Conservation (phyloP, 495 filamentous ascomycete species). For the Elasticomyces elasticus region DNA sequence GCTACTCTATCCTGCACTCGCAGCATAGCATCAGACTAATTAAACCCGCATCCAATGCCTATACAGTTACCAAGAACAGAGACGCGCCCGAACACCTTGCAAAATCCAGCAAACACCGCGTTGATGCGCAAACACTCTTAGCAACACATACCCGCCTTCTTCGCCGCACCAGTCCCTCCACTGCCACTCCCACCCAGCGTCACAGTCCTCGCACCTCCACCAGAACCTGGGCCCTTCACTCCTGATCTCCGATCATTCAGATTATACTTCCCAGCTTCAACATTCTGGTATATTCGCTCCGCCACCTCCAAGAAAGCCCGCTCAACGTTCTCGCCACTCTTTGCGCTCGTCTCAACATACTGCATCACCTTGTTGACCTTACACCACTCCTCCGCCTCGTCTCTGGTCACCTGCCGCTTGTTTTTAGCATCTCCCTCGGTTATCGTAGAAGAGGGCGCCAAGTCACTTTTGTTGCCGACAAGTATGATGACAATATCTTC, state of each 20-base stretch:
- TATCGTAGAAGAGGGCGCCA: slow-evolving; percentile 37
- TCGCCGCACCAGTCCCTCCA: slow-evolving; percentile 41
- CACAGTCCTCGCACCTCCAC: slow-evolving; percentile 42
- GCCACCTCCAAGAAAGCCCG: slow-evolving; percentile 86
- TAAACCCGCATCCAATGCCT: no score
- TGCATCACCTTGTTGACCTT: slow-evolving; percentile 66
- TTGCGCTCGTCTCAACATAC: slow-evolving; percentile 94
- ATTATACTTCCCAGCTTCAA: slow-evolving; percentile 86
- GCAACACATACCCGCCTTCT: slow-evolving; percentile 37
- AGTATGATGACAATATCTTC: slow-evolving; percentile 86
- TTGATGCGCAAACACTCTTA: no score
- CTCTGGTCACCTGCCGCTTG: slow-evolving; percentile 62
- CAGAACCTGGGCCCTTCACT: slow-evolving; percentile 66
- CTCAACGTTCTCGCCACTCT: slow-evolving; percentile 87
- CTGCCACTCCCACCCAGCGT: slow-evolving; percentile 47
- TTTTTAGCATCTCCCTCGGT: slow-evolving; percentile 36
- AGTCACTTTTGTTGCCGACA: slow-evolving; percentile 89
- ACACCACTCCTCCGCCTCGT: slow-evolving; percentile 86
- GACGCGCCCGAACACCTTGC: no score
- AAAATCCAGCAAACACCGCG: no score
- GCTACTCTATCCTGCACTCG: no score
- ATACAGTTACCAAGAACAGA: no score
- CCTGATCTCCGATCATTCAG: slow-evolving; percentile 86
- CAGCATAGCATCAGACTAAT: no score
- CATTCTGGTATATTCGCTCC: slow-evolving; percentile 88